Base-by-base conservation (phyloP, 192 early-diverging fungal species). In the Linnemannia elongata region DNA sequence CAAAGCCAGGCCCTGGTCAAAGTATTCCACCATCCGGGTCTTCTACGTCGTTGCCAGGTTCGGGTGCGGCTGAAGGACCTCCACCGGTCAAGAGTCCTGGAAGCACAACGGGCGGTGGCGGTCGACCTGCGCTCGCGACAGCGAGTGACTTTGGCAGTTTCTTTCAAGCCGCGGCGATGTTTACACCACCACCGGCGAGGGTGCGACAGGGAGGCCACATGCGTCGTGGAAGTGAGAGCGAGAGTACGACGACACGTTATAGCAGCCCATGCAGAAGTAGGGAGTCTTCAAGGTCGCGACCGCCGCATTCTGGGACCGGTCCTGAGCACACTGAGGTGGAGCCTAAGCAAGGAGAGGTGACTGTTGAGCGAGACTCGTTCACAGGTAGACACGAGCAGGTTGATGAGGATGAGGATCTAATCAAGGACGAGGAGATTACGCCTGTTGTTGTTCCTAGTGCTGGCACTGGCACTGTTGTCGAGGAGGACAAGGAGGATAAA, bases 141-240 rank as follows among this genome's bases (percentile, higher is more conserved):
- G 57, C 57, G 38, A 84, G 12, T 20, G 82, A 83, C 13, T 83
- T 83, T 57, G 12, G 44, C 22, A 78, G 73, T n/a, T 78, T 83
- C 42, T 63, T 83, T 49, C 20, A 69, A 13, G 77, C 72, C 0
- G 70, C 82, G 3, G 69, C 22, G 18, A 45, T 57, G 4, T 78
- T 83, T 68, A 54, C 36, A 33, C 81, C 81, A n/a, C 35, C 81
- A 13, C 44, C 76, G 17, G 30, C 66, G 55, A 20, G 17, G 45
- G n/a, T 2, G 38, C n/a, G 12, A 38, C n/a, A 60, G 22, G 68
- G 36, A 20, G 20, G 42, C 2, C 33, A 44, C 0, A 13, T 20
- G 9, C 30, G 35, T 66, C 60, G 60, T n/a, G 57, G 33, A 44
- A 49, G 75, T 66, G n/a, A 54, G 22, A 55, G 49, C 20, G 74